Conservation (phyloP, 1,284 basidiomycete species). For the Flammula alnicola region DNA sequence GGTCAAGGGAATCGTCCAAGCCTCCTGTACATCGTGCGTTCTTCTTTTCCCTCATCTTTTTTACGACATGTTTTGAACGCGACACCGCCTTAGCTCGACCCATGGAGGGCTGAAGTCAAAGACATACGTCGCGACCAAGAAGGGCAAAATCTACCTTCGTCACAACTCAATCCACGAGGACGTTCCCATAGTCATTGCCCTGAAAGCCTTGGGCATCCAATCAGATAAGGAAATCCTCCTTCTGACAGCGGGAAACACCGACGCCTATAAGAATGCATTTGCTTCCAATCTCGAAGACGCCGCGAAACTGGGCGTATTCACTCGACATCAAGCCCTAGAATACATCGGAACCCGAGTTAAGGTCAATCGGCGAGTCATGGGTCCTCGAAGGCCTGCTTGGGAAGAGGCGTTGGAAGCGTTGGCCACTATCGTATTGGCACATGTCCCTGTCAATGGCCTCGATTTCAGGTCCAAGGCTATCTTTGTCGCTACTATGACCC, state of each 20-base stretch:
- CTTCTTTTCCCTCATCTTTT: conserved; percentile 2
- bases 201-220: conserved; percentile 96
- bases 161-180: conserved; percentile 99
- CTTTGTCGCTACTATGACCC: conserved; percentile 98
- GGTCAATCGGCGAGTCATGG: conserved; percentile 79
- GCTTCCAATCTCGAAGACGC: conserved; percentile 95
- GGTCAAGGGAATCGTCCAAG: conserved; percentile 91
- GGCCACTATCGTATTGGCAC: conserved; percentile 96
- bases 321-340: conserved; percentile 93
- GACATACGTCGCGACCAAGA: conserved; percentile 96
- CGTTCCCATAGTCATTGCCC: conserved; percentile 94
- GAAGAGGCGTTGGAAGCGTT: conserved; percentile 97
- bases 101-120: conserved; percentile 98
- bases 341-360: conserved; percentile 95
- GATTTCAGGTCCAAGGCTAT: conserved; percentile 97
- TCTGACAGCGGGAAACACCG: conserved; percentile 91
- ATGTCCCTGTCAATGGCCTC: conserved; percentile 90
- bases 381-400: conserved; percentile 83
- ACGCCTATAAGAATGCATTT: conserved; percentile 88
- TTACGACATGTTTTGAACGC: conserved; percentile 9
- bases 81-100: conserved; percentile 91
- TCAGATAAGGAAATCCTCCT: conserved; percentile 98
- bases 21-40: conserved; percentile 94
- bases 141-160: conserved; percentile 92
- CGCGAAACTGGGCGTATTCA: conserved; percentile 89